Conservation (phyloP, 495 filamentous ascomycete species). For the Astrothelium subdiscretum region DNA sequence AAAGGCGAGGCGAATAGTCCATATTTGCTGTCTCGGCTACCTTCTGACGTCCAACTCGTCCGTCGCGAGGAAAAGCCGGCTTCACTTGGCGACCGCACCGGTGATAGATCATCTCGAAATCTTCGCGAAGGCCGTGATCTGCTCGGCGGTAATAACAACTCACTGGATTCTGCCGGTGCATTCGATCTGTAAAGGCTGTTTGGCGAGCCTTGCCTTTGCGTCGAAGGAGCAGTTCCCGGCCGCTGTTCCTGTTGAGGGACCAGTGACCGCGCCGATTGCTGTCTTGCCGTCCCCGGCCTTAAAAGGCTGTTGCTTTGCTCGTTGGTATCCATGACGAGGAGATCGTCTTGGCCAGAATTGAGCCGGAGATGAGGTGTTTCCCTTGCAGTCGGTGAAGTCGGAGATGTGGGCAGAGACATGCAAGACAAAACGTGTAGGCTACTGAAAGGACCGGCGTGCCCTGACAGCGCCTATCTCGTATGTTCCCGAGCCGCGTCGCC, state of each 20-base stretch:
- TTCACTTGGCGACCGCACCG: constrained; percentile 28
- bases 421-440: background rate
- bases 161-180: constrained; percentile 41
- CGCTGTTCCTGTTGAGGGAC: constrained; percentile 19
- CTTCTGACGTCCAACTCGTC: constrained; percentile 52
- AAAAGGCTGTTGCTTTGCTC: constrained; percentile 8
- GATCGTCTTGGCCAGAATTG: constrained; percentile 46
- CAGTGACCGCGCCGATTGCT: constrained; percentile 30
- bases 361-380: constrained; percentile 45
- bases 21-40: constrained; percentile 41
- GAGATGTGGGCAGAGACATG: constrained; percentile 14
- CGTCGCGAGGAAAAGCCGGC: constrained; percentile 43
- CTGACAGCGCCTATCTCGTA: background rate
- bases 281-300: constrained; percentile 27
- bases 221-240: constrained; percentile 22
- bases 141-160: constrained; percentile 48
- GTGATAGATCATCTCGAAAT: constrained; percentile 37
- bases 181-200: constrained; percentile 29
- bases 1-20: constrained; percentile 42
- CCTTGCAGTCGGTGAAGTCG: constrained; percentile 22
- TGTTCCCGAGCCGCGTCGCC: background rate
- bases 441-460: background rate
- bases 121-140: constrained; percentile 26
- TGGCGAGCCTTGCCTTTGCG: constrained; percentile 5
- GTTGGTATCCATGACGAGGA: constrained; percentile 28